These are phyloP conservation scores for Stemphylium vesicarium DNA, from an alignment of 2,329 filamentous ascomycete species.

Conservation along the genomic window DNA sequence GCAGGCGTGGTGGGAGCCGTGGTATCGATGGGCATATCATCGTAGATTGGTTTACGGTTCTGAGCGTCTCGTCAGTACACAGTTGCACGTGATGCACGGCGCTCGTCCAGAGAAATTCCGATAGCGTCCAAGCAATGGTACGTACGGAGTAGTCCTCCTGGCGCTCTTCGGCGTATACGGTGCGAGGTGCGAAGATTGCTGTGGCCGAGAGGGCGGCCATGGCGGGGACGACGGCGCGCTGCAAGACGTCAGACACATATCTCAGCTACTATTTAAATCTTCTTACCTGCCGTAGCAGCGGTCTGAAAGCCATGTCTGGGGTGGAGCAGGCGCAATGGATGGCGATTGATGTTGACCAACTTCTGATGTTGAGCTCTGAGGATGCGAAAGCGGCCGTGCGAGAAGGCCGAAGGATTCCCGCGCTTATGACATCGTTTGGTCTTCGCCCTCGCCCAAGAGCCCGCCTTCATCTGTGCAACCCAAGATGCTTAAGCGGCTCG, in stretches of 20 bases:
- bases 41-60: constrained; percentile 75
- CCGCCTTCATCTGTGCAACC: constrained; percentile 11
- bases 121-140: background rate
- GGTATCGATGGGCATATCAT: constrained; percentile 58
- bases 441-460: constrained; percentile 1
- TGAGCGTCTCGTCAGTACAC: constrained; percentile 10
- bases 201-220: constrained; percentile 53
- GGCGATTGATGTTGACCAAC: constrained; percentile 19
- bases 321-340: constrained; percentile 44
- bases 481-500: constrained; percentile 52
- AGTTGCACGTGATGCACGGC: background rate
- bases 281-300: constrained; percentile 60
- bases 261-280: background rate
- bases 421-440: constrained; percentile 24
- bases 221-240: constrained; percentile 59
- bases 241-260: constrained; percentile 17
- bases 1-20: constrained; percentile 50
- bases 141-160: constrained; percentile 29
- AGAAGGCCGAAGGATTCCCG: constrained; percentile 9
- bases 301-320: constrained; percentile 59
- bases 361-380: constrained; percentile 33
- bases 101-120: background rate
- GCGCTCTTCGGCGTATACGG: constrained; percentile 57
- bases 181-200: constrained; percentile 55
- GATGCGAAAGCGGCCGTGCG: constrained; percentile 13